These are phyloP conservation scores for Starmerella powellii DNA, from an alignment of 805 yeast genomes.

Conservation along the genomic window DNA sequence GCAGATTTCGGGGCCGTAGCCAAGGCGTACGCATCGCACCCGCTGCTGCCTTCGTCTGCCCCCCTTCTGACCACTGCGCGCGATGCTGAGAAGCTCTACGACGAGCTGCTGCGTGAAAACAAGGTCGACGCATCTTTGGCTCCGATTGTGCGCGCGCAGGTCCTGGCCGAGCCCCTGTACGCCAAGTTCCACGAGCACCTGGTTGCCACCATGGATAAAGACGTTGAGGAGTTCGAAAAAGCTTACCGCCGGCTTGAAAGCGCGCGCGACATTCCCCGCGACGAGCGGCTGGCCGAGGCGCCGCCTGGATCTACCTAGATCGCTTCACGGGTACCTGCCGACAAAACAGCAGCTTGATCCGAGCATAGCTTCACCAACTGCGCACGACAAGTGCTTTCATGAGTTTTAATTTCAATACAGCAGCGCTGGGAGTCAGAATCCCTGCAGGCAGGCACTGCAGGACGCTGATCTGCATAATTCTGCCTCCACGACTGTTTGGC, in stretches of 20 bases:
- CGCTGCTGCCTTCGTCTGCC: slow-evolving; percentile 21
- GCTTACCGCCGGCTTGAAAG: slow-evolving; percentile 11
- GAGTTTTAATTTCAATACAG: too few relatives aligned
- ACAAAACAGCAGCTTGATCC: too few relatives aligned
- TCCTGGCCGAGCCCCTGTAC: slow-evolving; percentile 25
- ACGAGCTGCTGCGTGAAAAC: slow-evolving; percentile 18
- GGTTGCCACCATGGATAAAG: slow-evolving; percentile 19
- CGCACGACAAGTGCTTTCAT: too few relatives aligned
- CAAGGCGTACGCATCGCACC: slow-evolving; percentile 24
- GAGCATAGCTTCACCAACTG: too few relatives aligned
- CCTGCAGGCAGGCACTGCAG: too few relatives aligned
- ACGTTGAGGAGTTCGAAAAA: slow-evolving; percentile 22
- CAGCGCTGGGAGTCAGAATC: too few relatives aligned
- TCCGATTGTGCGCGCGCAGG: slow-evolving; percentile 12
- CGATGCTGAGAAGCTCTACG: slow-evolving; percentile 22
- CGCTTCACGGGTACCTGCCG: neutral
- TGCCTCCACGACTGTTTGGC: too few relatives aligned
- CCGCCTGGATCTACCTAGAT: neutral
- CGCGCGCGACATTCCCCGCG: slow-evolving; percentile 12
- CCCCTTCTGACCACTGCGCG: slow-evolving; percentile 8
- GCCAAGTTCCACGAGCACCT: slow-evolving; percentile 21
- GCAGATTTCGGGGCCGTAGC: slow-evolving; percentile 23
- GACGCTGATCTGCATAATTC: too few relatives aligned
- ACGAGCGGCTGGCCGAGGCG: slow-evolving; percentile 11
- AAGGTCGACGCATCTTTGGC: neutral